Base-by-base conservation (phyloP, 371 early-diverging fungal species). In the Nosema muscidifuracis region DNA sequence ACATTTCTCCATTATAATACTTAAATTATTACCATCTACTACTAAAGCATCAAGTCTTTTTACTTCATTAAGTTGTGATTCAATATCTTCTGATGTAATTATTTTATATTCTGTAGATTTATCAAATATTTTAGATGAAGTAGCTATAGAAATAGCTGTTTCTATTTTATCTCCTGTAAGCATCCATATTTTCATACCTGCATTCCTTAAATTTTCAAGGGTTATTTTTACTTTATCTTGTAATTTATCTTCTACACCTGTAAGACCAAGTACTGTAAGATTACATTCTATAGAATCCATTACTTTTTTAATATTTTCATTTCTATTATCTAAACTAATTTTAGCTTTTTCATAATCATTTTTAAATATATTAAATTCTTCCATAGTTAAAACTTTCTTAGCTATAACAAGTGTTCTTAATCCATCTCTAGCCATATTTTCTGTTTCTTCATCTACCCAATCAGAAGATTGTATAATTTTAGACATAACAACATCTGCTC, bases 91-190 rank as follows among this genome's bases (percentile, higher is more conserved):
- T 7, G 62, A 53, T 16, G 63, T 67, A 13, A 84, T 53, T 22
- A 81, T 74, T 65, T 64, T 34, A 56, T 76, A 76, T 18, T 50
- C 9, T 61, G 67, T 67, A 53, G 61, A 64, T 61, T 92, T 87
- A 6, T 89, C 85, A 12, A 96, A 90, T 9, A 97, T 86, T 65
- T 90, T 89, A 18, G 93, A 90, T 0, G 92, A 91, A 12, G 92
- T 87, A 1, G 94, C 94, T 74, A 97, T 92, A 79, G 91, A 92
- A 0, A 89, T 92, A n/a, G 99, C 97, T 0, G 97, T 97, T 81
- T 97, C 97, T 82, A 92, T 82, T 83, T 96, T 96, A 83, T 99
- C 99, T 51, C 99, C 99, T 0, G 99, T 99, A 65, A 99, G 81
- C 33, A 99, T 95, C 96, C 96, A 98, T 36, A 96, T 87, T 78